Evolutionary conservation across 2,329 filamentous ascomycete species (phyloP), one percentile per base, ranked within the genome.

Genomic region (Phialocephala sp.): DNA sequence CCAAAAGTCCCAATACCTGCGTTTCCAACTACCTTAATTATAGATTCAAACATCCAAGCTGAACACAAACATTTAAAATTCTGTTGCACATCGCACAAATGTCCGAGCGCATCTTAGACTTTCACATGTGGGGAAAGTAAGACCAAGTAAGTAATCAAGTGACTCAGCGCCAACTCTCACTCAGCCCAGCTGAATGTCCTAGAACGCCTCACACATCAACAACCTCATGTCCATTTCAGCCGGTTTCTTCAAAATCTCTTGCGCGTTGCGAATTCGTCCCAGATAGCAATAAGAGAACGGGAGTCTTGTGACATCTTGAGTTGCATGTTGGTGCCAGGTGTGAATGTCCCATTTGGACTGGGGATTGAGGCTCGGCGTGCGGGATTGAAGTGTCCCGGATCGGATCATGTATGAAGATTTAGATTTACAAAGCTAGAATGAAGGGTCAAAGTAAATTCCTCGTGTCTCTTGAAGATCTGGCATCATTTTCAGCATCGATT

Each of bases 81-180:
- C 50, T 54, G 50, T 54, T 54, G 50, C 50, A 32, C 24, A 54
- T 54, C 50, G 50, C 50, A 27, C 24, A 54, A 35, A 27, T 18
- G 50, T 54, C 50, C 50, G 50, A 54, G 50, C 50, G 27, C 50
- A 54, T 6, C 14, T 54, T 24, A 54, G 50, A 54, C 27, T 35
- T 54, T 50, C 24, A 4, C 50, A 54, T 8, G n/a, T 50, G 45
- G 45, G 20, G 18, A 50, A 22, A 22, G 45, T 50, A 22, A 50
- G 45, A 50, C n/a, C 8, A n/a, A 11, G 20, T 20, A n/a, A 11
- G 20, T 20, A n/a, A 22, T 50, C 45, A 50, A 50, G 45, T 50
- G 45, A 50, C 45, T 32, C 27, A 32, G 27, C 27, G 6, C 27
- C 27, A 32, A 32, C 27, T 3, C 27, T 32, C 27, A 32, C 3